Evolutionary conservation across 768 basidiomycete genomes (phyloP).

Genomic region (Boletus sensibilis): DNA sequence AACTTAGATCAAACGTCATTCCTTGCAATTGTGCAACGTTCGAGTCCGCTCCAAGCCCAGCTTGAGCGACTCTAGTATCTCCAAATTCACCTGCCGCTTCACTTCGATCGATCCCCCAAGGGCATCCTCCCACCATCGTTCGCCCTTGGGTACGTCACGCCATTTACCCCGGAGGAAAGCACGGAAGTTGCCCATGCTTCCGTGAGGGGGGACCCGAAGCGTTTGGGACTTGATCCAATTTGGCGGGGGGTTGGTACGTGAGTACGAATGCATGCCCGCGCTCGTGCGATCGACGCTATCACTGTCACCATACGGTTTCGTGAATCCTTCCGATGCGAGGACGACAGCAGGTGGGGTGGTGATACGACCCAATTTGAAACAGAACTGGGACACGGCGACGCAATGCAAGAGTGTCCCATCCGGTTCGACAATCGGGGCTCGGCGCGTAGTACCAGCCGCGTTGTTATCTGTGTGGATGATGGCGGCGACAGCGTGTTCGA

Average conservation of each 20-base stretch:
- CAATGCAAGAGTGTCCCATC: conserved; percentile 65
- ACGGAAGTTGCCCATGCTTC: conserved; percentile 23
- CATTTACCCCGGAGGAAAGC: conserved; percentile 60
- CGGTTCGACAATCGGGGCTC: conserved; percentile 19
- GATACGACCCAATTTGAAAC: conserved; percentile 70
- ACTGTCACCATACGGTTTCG: conserved; percentile 17
- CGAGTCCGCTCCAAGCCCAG: conserved; percentile 22
- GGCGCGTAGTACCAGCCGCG: neutral
- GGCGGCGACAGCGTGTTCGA: conserved; percentile 17
- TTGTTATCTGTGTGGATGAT: conserved; percentile 1
- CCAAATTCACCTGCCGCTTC: conserved; percentile 28
- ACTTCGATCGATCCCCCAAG: conserved; percentile 49
- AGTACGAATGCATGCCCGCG: conserved; percentile 37
- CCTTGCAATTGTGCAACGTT: conserved; percentile 4
- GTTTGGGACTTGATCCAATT: conserved; percentile 26
- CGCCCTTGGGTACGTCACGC: conserved; percentile 53
- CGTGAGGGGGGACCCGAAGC: conserved; percentile 23
- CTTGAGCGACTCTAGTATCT: conserved; percentile 21
- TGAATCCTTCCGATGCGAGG: conserved; percentile 59
- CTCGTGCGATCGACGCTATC: neutral
- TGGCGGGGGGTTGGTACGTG: conserved; percentile 26
- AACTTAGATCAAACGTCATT: neutral
- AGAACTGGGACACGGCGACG: conserved; percentile 58
- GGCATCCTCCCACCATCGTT: conserved; percentile 70
- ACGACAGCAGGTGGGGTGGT: conserved; percentile 69